These are phyloP conservation scores for Orychophragmus violaceus DNA, from an alignment of 345 rosid species.

Conservation along the genomic window DNA sequence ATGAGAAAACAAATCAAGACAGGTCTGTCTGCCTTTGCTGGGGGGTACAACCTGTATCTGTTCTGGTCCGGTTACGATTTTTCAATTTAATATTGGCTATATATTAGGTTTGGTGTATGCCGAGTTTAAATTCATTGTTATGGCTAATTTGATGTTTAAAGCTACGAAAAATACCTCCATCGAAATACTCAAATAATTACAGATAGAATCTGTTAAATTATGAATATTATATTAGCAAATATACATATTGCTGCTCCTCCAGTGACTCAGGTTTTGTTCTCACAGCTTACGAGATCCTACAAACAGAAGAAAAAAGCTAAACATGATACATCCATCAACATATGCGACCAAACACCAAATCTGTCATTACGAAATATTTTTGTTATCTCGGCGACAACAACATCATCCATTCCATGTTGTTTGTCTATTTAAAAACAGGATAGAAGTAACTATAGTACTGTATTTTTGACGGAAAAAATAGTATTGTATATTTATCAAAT, in stretches of 20 bases:
- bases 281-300: neutral
- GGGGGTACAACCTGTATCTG: conserved; percentile 14
- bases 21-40: conserved; percentile 16
- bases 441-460: neutral
- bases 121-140: no score
- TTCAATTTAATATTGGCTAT: neutral
- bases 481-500: neutral
- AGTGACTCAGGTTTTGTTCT: neutral
- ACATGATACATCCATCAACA: neutral
- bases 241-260: neutral
- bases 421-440: neutral
- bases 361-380: neutral
- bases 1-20: conserved; percentile 8
- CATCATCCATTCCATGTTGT: neutral
- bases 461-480: neutral
- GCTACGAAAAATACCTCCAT: neutral
- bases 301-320: neutral
- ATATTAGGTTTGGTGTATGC: neutral
- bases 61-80: neutral
- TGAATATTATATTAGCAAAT: no score
- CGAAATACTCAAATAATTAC: no score
- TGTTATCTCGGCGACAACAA: conserved; percentile 12
- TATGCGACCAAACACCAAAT: conserved; percentile 3
- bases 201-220: no score
- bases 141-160: neutral